phyloP scores from a whole-genome alignment of 1,284 basidiomycete genomes.

The Schizophyllum amplum region DNA sequence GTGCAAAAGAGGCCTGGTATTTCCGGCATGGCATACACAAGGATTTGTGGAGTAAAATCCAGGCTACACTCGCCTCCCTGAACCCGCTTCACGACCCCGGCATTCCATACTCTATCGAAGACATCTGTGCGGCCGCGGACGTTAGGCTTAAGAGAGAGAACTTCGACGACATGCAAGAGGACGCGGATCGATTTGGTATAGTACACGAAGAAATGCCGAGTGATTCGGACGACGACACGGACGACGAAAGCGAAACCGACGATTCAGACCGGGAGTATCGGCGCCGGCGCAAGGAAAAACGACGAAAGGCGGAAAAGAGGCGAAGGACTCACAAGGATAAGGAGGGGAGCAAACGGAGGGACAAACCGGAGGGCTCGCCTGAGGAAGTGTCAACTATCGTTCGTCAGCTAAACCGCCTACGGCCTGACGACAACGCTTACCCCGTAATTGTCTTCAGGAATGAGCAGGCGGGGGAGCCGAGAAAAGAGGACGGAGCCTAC shows the following conservation, averaged over 20 bases:
- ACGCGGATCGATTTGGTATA: neutral
- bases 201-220: neutral
- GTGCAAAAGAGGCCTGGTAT: neutral
- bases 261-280: neutral
- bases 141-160: slow-evolving; percentile 1
- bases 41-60: neutral
- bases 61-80: neutral
- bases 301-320: slow-evolving; percentile 2
- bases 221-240: slow-evolving; percentile 2
- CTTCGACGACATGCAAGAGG: slow-evolving; percentile 1
- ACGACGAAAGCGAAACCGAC: slow-evolving; percentile 3
- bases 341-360: neutral
- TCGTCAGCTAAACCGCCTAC: slow-evolving; percentile 5
- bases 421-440: slow-evolving; percentile 8
- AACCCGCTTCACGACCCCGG: neutral
- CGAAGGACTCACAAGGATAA: neutral
- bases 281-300: neutral
- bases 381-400: slow-evolving; percentile 8
- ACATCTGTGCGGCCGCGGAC: slow-evolving; percentile 4
- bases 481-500: neutral
- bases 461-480: slow-evolving; percentile 1
- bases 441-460: slow-evolving; percentile 5
- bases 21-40: slow-evolving; percentile 5
- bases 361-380: slow-evolving; percentile 2
- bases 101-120: neutral